These are phyloP conservation scores for Chaetomium globosum DNA, from an alignment of 2,329 filamentous ascomycete genomes.

Conservation along the genomic window DNA sequence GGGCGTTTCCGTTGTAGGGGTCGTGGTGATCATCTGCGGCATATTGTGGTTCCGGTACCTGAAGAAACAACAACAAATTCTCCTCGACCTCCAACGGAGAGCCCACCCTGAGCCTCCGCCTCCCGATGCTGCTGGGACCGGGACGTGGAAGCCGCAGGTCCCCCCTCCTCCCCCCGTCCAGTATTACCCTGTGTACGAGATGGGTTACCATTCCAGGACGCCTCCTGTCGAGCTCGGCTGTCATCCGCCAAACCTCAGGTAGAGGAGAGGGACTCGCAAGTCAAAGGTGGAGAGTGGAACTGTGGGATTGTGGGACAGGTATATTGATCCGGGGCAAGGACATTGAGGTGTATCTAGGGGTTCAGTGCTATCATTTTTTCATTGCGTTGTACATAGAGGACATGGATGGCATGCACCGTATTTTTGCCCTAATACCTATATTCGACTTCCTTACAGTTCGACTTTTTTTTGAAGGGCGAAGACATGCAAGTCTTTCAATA, in stretches of 20 bases:
- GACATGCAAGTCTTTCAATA: neutral
- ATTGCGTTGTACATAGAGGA: too few relatives aligned
- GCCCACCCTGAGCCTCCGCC: neutral
- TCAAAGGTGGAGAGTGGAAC: too few relatives aligned
- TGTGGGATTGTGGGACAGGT: too few relatives aligned
- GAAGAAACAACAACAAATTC: constrained; percentile 5
- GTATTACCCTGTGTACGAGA: neutral
- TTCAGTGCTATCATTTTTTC: too few relatives aligned
- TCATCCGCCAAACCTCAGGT: too few relatives aligned
- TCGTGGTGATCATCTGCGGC: constrained; percentile 5
- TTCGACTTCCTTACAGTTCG: neutral
- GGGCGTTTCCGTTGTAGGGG: constrained; percentile 9
- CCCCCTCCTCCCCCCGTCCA: neutral
- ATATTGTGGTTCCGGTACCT: constrained; percentile 18
- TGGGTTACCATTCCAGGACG: neutral
- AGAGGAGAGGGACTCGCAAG: too few relatives aligned
- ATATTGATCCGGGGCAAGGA: too few relatives aligned
- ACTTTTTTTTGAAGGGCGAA: neutral
- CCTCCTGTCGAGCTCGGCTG: neutral
- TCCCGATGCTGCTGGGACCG: neutral
- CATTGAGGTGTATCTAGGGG: too few relatives aligned
- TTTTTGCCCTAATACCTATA: too few relatives aligned
- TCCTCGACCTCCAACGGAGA: constrained; percentile 6
- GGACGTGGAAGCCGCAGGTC: neutral
- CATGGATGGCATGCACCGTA: too few relatives aligned